These are phyloP conservation scores for Gloeostereum incarnatum DNA, from an alignment of 768 basidiomycete species.

Conservation along the genomic window DNA sequence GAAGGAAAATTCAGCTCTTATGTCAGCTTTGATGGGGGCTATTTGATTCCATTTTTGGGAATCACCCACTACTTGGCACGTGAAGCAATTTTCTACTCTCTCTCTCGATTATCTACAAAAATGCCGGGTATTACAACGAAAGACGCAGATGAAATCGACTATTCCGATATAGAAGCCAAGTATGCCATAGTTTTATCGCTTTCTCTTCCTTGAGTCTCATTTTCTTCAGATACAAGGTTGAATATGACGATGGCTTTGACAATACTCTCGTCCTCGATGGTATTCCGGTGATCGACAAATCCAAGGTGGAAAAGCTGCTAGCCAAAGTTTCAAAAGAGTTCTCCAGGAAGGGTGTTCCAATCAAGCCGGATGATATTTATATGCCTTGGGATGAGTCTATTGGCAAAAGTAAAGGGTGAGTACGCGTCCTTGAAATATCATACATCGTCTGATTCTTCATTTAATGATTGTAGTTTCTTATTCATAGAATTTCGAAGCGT, in stretches of 20 bases:
- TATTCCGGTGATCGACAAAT: constrained; percentile 80
- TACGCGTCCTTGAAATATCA: constrained; percentile 3
- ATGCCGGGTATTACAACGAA: constrained; percentile 35
- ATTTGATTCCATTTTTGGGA: too few species aligned
- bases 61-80: too few species aligned
- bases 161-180: constrained; percentile 84
- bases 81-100: constrained; percentile 2
- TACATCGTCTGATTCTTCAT: not conserved
- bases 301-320: constrained; percentile 75
- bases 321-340: constrained; percentile 81
- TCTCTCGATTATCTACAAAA: constrained; percentile 19
- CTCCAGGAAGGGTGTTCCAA: constrained; percentile 64
- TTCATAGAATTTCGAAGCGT: constrained; percentile 72
- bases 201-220: constrained; percentile 6
- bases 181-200: constrained; percentile 21
- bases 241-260: constrained; percentile 82
- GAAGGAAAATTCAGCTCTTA: too few species aligned
- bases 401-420: constrained; percentile 89
- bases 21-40: too few species aligned
- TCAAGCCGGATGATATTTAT: constrained; percentile 70
- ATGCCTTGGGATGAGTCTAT: constrained; percentile 82
- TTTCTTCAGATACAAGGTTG: constrained; percentile 65
- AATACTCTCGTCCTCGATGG: constrained; percentile 90
- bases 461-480: constrained; percentile 45
- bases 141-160: constrained; percentile 66